Evolutionary conservation across 1,139 yeast species (phyloP), one percentile per base, ranked within the genome.

Genomic region (Taphrina wiesneri): DNA sequence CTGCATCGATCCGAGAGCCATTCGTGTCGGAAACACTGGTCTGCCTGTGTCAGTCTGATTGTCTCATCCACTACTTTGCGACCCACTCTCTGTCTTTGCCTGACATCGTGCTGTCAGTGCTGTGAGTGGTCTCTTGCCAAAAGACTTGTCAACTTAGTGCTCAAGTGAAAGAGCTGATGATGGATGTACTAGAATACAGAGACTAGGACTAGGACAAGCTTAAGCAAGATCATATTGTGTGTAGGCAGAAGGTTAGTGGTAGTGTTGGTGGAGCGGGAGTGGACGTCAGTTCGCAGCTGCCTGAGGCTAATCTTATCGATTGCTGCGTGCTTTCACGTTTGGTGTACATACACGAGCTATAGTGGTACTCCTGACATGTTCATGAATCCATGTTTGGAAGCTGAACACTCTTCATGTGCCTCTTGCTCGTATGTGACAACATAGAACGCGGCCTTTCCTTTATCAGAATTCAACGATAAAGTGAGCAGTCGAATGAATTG

Each of bases 1-100:
- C 81, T 93, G 93, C 99, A 93, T 93, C 70, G 90, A 78, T 61
- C 96, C 93, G 73, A 93, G 83, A 11, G 64, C 56, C 64, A 60
- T 60, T 28, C 64, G 64, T 11, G 64, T 60, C 30, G 64, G 64
- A 32, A 60, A 60, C 36, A 60, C 64, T 21, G 64, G 57, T 51
- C 64, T 60, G 23, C 15, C 15, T 23, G 9, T 9, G 56, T 52
- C 43, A 26, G 28, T 34, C 39, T 19, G 25, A 7, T 7, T 23
- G 19, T 2, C 4, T 32, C 4, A 2, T 21, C 2, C 45, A 11
- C n/a, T 13, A 23, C 13, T 26, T 19, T 17, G 15, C 0, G 11
- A 41, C 57, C 7, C 23, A 60, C 64, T 60, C 64, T 51, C 57
- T 49, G 28, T 60, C 64, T 26, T 60, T 60, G 28, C 64, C 64